Percentiles rank a stretch among this genome's conserved stretches.
phyloP scores from a whole-genome alignment of 1,284 basidiomycete species.

The Trichosporon sp. region DNA sequence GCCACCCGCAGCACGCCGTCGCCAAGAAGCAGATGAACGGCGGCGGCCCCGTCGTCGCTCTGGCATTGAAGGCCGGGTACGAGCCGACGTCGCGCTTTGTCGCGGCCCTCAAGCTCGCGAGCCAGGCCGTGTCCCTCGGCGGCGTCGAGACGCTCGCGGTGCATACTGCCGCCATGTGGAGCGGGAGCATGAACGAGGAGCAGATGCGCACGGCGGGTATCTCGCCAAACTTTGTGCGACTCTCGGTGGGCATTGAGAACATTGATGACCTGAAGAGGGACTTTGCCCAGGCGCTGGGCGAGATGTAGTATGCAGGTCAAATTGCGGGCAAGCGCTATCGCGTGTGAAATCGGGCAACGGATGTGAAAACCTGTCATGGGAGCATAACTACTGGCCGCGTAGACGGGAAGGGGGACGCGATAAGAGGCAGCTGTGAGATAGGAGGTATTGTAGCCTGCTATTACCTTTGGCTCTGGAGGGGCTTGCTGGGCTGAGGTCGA shows the following conservation, averaged over 20 bases:
- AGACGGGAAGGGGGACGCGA: too few relatives aligned
- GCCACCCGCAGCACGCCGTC: slow-evolving; percentile 13
- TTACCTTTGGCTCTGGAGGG: too few relatives aligned
- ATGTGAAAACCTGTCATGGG: too few relatives aligned
- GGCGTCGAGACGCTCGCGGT: slow-evolving; percentile 18
- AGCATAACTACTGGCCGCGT: too few relatives aligned
- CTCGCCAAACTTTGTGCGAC: slow-evolving; percentile 16
- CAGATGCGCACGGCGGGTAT: slow-evolving; percentile 15
- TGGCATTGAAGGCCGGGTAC: slow-evolving; percentile 13
- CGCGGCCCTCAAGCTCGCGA: slow-evolving; percentile 11
- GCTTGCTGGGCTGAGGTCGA: too few relatives aligned
- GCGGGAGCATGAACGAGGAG: slow-evolving; percentile 14
- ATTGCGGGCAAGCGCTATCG: too few relatives aligned
- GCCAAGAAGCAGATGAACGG: slow-evolving; percentile 17
- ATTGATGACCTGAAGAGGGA: slow-evolving; percentile 15
- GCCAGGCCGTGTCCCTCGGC: slow-evolving; percentile 15
- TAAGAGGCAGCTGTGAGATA: too few relatives aligned
- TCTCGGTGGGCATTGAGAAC: slow-evolving; percentile 13
- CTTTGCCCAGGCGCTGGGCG: slow-evolving; percentile 12
- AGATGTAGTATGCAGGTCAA: background rate
- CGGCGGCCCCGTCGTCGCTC: slow-evolving; percentile 14
- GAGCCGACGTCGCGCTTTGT: slow-evolving; percentile 13
- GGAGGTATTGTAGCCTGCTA: too few relatives aligned
- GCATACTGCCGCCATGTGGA: slow-evolving; percentile 19
- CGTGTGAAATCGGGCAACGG: too few relatives aligned